Conservation (phyloP, 2,329 filamentous ascomycete genomes). For the Xylaria sp. region DNA sequence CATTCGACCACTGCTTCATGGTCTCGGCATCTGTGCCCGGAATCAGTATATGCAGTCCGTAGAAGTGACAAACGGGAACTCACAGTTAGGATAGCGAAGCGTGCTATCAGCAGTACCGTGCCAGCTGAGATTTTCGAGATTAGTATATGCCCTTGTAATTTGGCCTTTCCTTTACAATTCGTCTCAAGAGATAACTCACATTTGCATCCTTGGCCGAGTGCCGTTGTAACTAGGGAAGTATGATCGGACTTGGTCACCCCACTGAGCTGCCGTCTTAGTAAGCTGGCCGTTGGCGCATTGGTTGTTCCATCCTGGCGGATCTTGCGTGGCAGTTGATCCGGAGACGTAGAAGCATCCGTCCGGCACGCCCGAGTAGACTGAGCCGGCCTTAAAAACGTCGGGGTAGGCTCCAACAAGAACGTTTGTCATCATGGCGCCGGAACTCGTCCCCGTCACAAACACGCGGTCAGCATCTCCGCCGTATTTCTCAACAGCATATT, state of each 20-base stretch:
- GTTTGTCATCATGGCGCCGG: slow-evolving; percentile 49
- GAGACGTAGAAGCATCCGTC: slow-evolving; percentile 48
- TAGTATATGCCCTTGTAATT: slow-evolving; percentile 5
- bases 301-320: slow-evolving; percentile 61
- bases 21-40: slow-evolving; percentile 48
- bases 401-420: slow-evolving; percentile 61
- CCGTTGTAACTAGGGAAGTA: slow-evolving; percentile 64
- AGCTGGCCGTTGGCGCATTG: slow-evolving; percentile 63
- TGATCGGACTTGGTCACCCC: slow-evolving; percentile 54
- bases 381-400: slow-evolving; percentile 58
- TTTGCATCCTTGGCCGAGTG: slow-evolving; percentile 52
- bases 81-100: slow-evolving; percentile 53
- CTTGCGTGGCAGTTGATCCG: slow-evolving; percentile 52
- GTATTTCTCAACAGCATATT: slow-evolving; percentile 48
- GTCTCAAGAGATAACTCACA: slow-evolving; percentile 39
- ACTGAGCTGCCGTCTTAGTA: slow-evolving; percentile 53
- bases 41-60: slow-evolving; percentile 25
- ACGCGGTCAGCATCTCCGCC: slow-evolving; percentile 47
- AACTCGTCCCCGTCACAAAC: slow-evolving; percentile 47
- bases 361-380: slow-evolving; percentile 58
- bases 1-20: slow-evolving; percentile 59
- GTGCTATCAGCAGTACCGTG: slow-evolving; percentile 57
- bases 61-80: not conserved
- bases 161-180: not conserved
- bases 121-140: slow-evolving; percentile 46